phyloP scores from a whole-genome alignment of 2,329 filamentous ascomycete species.

The Talaromyces sp. region DNA sequence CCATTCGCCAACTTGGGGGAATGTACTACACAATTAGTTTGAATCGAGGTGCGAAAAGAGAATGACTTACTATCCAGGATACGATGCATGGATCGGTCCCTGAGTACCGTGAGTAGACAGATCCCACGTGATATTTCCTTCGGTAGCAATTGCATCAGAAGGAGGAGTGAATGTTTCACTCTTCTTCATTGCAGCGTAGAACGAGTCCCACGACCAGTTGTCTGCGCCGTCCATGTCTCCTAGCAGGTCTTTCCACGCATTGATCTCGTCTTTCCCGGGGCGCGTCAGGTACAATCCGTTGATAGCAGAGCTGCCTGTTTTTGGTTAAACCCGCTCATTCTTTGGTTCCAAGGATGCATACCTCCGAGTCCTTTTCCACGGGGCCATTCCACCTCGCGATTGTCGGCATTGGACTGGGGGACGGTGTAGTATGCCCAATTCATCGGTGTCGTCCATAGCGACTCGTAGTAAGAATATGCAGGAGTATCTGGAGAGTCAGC shows the following conservation, averaged over 20 bases:
- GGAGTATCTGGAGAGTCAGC: slow-evolving; percentile 30
- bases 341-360: slow-evolving; percentile 13
- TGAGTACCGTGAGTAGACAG: slow-evolving; percentile 23
- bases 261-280: slow-evolving; percentile 32
- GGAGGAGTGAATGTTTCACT: slow-evolving; percentile 27
- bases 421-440: slow-evolving; percentile 35
- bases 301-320: slow-evolving; percentile 34
- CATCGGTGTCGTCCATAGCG: slow-evolving; percentile 34
- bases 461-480: slow-evolving; percentile 34
- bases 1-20: slow-evolving; percentile 29
- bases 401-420: slow-evolving; percentile 27
- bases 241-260: slow-evolving; percentile 33
- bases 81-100: slow-evolving; percentile 28
- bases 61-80: slow-evolving; percentile 27
- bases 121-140: slow-evolving; percentile 28
- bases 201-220: slow-evolving; percentile 35
- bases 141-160: slow-evolving; percentile 21
- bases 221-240: slow-evolving; percentile 35
- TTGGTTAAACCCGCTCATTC: not conserved
- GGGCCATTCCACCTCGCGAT: slow-evolving; percentile 33
- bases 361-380: slow-evolving; percentile 36
- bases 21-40: slow-evolving; percentile 27
- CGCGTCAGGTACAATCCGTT: slow-evolving; percentile 37
- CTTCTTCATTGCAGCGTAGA: slow-evolving; percentile 35
- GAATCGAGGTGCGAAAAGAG: not conserved